Conservation (phyloP, 1,284 basidiomycete species). For the Moesziomyces antarcticus region DNA sequence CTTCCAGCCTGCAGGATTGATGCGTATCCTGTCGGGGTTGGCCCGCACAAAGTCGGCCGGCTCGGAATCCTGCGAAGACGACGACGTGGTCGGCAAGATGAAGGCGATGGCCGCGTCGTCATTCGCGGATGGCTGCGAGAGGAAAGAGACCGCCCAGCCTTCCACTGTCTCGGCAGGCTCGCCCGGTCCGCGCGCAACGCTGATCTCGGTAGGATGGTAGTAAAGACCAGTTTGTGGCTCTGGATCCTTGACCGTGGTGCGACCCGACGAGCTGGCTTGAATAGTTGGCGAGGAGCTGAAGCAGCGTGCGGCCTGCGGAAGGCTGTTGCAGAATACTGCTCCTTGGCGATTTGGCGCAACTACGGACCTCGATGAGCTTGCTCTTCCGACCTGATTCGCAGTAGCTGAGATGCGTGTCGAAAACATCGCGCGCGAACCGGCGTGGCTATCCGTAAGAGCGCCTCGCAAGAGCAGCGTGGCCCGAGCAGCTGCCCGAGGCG, state of each 20-base stretch:
- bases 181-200: conserved; percentile 17
- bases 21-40: conserved; percentile 50
- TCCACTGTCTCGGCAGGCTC: conserved; percentile 16
- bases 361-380: neutral
- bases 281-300: neutral
- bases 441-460: neutral
- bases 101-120: conserved; percentile 40
- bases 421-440: neutral
- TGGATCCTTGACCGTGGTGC: conserved; percentile 36
- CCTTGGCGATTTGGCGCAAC: no score
- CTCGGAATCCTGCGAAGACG: conserved; percentile 20
- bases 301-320: neutral
- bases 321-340: neutral
- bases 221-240: conserved; percentile 51
- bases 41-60: conserved; percentile 43
- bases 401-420: neutral
- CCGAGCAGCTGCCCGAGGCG: neutral
- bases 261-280: conserved; percentile 8
- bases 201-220: conserved; percentile 52
- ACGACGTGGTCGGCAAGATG: conserved; percentile 25
- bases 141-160: conserved; percentile 52
- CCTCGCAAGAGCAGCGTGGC: neutral
- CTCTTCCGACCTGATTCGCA: neutral
- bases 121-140: conserved; percentile 19
- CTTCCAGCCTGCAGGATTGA: conserved; percentile 54